Percentiles rank a stretch among this genome's conserved stretches.
These are phyloP conservation scores for Inga oerstediana DNA, from an alignment of 306 rosid species.

Conservation along the genomic window DNA sequence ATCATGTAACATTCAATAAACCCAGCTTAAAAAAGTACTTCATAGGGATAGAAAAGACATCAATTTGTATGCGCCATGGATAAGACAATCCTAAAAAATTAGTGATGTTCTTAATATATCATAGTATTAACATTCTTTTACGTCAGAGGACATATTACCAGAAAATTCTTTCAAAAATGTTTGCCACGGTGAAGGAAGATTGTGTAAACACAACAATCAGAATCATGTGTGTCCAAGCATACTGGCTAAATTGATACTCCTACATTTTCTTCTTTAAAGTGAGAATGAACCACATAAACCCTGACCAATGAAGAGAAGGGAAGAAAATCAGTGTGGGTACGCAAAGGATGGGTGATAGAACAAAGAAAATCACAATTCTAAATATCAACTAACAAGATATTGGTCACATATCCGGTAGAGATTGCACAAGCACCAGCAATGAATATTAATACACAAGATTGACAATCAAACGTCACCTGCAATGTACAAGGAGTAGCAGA, in stretches of 20 bases:
- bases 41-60: slow-evolving; percentile 9
- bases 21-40: neutral
- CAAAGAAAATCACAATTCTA: slow-evolving; percentile 13
- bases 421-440: slow-evolving; percentile 24
- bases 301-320: slow-evolving; percentile 54
- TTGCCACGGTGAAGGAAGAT: slow-evolving; percentile 96
- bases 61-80: neutral
- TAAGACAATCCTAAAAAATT: neutral
- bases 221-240: slow-evolving; percentile 99
- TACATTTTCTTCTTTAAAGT: slow-evolving; percentile 97
- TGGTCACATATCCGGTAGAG: slow-evolving; percentile 27
- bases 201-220: slow-evolving; percentile 91
- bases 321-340: slow-evolving; percentile 32
- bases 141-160: slow-evolving; percentile 39
- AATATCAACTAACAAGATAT: slow-evolving; percentile 15
- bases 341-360: slow-evolving; percentile 15
- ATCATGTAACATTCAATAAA: neutral
- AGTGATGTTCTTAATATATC: neutral
- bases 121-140: slow-evolving; percentile 12
- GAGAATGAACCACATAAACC: slow-evolving; percentile 99
- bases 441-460: slow-evolving; percentile 22
- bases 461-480: slow-evolving; percentile 60
- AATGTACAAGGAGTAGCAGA: slow-evolving; percentile 85
- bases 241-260: slow-evolving; percentile 99
- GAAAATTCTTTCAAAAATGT: slow-evolving; percentile 96